Evolutionary conservation across 1,284 basidiomycete genomes (phyloP), one percentile per base, ranked within the genome.

Genomic region (Ganoderma multipileum): DNA sequence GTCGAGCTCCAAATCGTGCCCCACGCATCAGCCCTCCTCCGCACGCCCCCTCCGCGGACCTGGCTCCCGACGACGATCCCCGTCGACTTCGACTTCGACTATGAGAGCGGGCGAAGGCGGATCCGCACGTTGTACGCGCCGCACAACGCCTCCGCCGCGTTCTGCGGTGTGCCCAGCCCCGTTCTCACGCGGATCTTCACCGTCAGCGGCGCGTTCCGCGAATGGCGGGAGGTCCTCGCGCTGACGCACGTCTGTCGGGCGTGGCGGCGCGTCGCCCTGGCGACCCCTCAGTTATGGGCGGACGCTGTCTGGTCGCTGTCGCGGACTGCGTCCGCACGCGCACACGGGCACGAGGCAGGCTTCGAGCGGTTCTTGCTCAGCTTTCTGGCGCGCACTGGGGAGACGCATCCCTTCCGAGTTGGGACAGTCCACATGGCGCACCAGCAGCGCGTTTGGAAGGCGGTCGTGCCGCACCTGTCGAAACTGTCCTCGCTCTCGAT

Each of bases 111-210:
- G 14, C 8, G 20, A 20, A 23, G 2, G n/a, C 55, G 20, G 33
- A 58, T 58, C 55, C 55, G 55, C 55, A 58, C 55, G 33, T 33
- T 58, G 7, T 58, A 38, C 36, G 55, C 55, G 5, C 55, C 55
- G 7, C 55, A 58, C 55, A 38, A 38, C 55, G 16, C 55, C 33
- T 30, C 55, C n/a, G 55, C 55, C 20, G 33, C 20, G 11, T n/a
- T 58, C n/a, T 9, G 33, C 55, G 18, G 55, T 6, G 1, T 58
- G 4, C 55, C 55, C 55, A 11, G 18, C 20, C 9, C 55, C 33
- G 55, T 58, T 58, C 55, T 58, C 55, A 38, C 55, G 55, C 55
- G 55, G n/a, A 20, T 58, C 30, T 38, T 58, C 55, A 38, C 33
- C 55, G 11, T 20, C 47, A 4, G 23, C 33, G 55, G 55, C 20